Conservation (phyloP, 768 basidiomycete genomes). For the Crassisporium funariophilum region DNA sequence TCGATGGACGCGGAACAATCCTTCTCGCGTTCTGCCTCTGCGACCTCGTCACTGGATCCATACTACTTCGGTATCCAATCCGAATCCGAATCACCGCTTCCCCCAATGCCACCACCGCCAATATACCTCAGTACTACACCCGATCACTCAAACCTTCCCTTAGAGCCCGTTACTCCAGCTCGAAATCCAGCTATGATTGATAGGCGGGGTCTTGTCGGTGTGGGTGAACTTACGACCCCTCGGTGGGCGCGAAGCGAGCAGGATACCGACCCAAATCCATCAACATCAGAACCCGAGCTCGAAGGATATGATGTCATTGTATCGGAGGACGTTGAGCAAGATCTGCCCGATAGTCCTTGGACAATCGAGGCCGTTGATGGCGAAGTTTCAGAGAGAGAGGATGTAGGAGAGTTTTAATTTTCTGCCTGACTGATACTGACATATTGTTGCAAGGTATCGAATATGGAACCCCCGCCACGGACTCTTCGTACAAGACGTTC, state of each 20-base stretch:
- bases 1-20: conserved; percentile 43
- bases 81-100: conserved; percentile 66
- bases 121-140: conserved; percentile 57
- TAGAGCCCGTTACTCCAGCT: conserved; percentile 70
- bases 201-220: conserved; percentile 85
- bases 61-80: conserved; percentile 83
- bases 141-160: conserved; percentile 50
- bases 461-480: conserved; percentile 46
- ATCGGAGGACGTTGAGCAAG: conserved; percentile 39
- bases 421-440: conserved; percentile 8
- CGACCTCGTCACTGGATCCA: conserved; percentile 83
- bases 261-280: conserved; percentile 16
- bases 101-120: conserved; percentile 47
- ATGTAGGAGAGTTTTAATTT: conserved; percentile 45
- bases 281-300: conserved; percentile 25
- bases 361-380: conserved; percentile 87
- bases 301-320: conserved; percentile 47
- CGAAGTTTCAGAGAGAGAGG: conserved; percentile 69
- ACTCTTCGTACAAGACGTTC: conserved; percentile 64
- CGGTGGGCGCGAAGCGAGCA: conserved; percentile 72
- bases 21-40: conserved; percentile 67
- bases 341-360: conserved; percentile 82
- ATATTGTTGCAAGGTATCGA: conserved; percentile 36
- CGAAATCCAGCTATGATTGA: conserved; percentile 82
- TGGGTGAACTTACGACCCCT: conserved; percentile 96